Base-by-base conservation (phyloP, 2,329 filamentous ascomycete species). In the Byssoonygena ceratinophila region DNA sequence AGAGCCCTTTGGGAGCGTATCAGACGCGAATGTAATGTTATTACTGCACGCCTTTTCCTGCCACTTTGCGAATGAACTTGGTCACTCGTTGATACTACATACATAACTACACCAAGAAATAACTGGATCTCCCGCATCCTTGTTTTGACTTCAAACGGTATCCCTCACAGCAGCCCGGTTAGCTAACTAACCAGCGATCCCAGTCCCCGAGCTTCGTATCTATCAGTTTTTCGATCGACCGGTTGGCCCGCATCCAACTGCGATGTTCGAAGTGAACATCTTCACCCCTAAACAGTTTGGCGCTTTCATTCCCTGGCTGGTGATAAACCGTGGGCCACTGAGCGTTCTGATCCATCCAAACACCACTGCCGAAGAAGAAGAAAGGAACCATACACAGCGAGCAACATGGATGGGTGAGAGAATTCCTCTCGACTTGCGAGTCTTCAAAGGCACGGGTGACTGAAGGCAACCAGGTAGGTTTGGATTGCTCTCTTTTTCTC, bases 221-320 rank as follows among this genome's bases (percentile, higher is more conserved):
- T 94, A 95, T 66, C 74, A 68, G 12, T 73, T 94, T 58, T 94
- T 81, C 78, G 84, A 92, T 58, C 69, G 72, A 12, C 87, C 89
- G 0, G 68, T 95, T 25, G 90, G 89, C 0, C 89, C 89, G 0
- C 46, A 49, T 22, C 83, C 85, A 0, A 68, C 88, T 0, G 85
- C 82, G 49, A 95, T 94, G 88, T 95, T 95, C 61, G 90, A 96
- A 69, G 87, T 95, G 43, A 94, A 94, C 60, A 43, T 95, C 18
- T 87, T 91, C 66, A 88, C 83, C 0, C 90, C 89, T 0, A 82
- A 81, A 2, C 86, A 95, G 66, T 95, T 95, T 63, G 89, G 89
- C 0, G 89, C 90, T 0, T 94, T 95, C 61, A 72, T 96, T 36
- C 78, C 87, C 0, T 95, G 89, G 89, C 71, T 95, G 27, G 78